Base-by-base conservation (phyloP, 768 basidiomycete species). In the Xerocomellus chrysenteron region DNA sequence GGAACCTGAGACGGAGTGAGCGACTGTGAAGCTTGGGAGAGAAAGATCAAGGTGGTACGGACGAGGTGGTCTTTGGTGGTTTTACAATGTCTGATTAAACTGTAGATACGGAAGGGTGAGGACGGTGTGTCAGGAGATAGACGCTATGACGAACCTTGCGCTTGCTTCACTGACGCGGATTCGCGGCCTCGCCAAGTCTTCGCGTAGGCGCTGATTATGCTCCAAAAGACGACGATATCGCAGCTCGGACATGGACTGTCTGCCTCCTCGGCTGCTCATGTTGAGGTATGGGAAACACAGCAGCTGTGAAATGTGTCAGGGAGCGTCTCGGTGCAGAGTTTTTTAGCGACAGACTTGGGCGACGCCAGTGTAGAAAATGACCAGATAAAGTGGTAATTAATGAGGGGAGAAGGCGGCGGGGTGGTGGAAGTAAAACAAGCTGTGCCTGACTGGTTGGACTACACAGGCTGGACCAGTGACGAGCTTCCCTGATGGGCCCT, bases 161-260 rank as follows among this genome's bases (percentile, higher is more conserved):
- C 80, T 82, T 46, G 89, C 90, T 68, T 91, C 89, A 65, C 86
- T 87, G 36, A 90, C 84, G 44, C 83, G 78, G 60, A 88, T 81
- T 57, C 89, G 75, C 13, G 88, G 88, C 54, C 90, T 75, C 16
- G 83, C 81, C 36, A 91, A 74, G 65, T 91, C 90, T 65, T 91
- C 89, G 58, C 81, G 74, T 51, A 91, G 72, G 24, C 89, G 76
- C 60, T 82, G 79, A 66, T 90, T 91, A 69, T 91, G 89, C 69
- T 91, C 89, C 35, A 82, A 76, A 53, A 91, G 75, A 54, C 89
- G 78, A n/a, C 89, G 80, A 54, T 90, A 83, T 77, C 88, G 90
- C 72, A 91, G 79, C 76, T 91, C 89, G 47, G 86, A 85, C 86
- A 88, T 88, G 63, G 86, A 85, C 67, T 86, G 85, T 46, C 84